These are phyloP conservation scores for Fremontodendron californicum DNA, from an alignment of 345 rosid genomes.

Conservation along the genomic window DNA sequence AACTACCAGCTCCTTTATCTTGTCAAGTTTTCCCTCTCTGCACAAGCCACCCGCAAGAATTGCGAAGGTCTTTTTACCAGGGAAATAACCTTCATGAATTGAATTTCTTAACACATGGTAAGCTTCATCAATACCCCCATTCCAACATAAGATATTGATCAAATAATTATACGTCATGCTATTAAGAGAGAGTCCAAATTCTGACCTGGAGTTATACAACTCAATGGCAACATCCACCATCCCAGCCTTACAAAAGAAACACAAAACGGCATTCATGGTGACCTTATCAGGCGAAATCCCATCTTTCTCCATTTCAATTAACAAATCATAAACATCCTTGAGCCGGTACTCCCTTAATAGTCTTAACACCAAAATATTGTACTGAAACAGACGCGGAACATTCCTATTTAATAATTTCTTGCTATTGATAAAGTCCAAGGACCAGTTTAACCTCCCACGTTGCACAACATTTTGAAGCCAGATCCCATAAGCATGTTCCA, in stretches of 20 bases:
- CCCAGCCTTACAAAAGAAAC: constrained; percentile 86
- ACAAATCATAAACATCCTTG: constrained; percentile 53
- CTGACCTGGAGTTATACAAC: constrained; percentile 56
- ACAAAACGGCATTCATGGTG: constrained; percentile 61
- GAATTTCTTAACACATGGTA: constrained; percentile 47
- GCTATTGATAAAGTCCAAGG: constrained; percentile 51
- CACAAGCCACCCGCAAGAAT: constrained; percentile 61
- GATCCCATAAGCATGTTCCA: constrained; percentile 52
- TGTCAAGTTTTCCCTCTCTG: constrained; percentile 56
- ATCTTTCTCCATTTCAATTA: constrained; percentile 63
- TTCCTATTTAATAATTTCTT: constrained; percentile 46
- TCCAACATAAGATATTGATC: constrained; percentile 54
- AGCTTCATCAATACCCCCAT: constrained; percentile 52
- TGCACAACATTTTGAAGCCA: constrained; percentile 52
- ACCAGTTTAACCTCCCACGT: constrained; percentile 43
- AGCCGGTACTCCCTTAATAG: constrained; percentile 58
- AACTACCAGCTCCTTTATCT: constrained; percentile 53
- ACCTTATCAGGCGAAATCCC: constrained; percentile 47
- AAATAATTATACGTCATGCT: constrained; percentile 57
- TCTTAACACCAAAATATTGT: constrained; percentile 49
- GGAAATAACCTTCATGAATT: constrained; percentile 52
- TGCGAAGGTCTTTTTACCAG: constrained; percentile 45
- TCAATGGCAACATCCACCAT: constrained; percentile 70
- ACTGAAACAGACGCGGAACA: constrained; percentile 54
- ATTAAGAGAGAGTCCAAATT: constrained; percentile 49